Evolutionary conservation across 2,329 filamentous ascomycete genomes (phyloP), one percentile per base, ranked within the genome.

Genomic region (Helotiales sp.): DNA sequence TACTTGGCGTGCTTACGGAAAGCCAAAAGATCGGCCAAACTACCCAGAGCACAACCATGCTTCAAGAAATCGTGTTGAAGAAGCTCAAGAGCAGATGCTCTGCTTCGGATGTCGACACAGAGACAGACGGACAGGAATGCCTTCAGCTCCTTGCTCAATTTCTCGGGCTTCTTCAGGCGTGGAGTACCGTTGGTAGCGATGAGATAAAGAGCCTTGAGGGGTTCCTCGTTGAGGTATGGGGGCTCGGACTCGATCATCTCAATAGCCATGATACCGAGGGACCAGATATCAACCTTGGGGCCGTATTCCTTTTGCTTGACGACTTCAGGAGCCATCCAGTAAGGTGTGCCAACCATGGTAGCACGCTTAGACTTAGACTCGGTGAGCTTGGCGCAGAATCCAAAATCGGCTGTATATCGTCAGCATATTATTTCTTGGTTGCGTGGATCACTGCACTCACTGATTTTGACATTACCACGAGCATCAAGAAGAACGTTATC

Each of bases 221-320:
- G 96, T 80, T 98, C 95, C 81, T 98, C 96, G 81, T 98, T 98
- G 43, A 98, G 87, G 79, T 99, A 99, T 0, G 96, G 96, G 6
- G 96, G 96, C 80, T 99, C 96, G 20, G 93, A 97, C 79, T 99
- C 96, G 77, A 98, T 98, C 96, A 99, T 97, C 81, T 99, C 96
- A 76, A 99, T 98, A 26, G 96, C 95, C 96, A 98, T 99, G 82
- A 99, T 99, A 77, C 96, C 96, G 69, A 99, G 84, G 32, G 94
- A 97, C 96, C 96, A 99, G 77, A 98, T 97, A 78, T 99, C 96
- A 70, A 98, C 96, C 85, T 98, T 98, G 77, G 92, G 92, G 45
- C 95, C 96, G 77, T 99, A 99, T 80, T 97, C 95, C 83, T 98
- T 98, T 80, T 98, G 96, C 83, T 98, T 98, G 78, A 99, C 96